Evolutionary conservation across 2,329 filamentous ascomycete species (phyloP).

Genomic region (Cercospora canescens): DNA sequence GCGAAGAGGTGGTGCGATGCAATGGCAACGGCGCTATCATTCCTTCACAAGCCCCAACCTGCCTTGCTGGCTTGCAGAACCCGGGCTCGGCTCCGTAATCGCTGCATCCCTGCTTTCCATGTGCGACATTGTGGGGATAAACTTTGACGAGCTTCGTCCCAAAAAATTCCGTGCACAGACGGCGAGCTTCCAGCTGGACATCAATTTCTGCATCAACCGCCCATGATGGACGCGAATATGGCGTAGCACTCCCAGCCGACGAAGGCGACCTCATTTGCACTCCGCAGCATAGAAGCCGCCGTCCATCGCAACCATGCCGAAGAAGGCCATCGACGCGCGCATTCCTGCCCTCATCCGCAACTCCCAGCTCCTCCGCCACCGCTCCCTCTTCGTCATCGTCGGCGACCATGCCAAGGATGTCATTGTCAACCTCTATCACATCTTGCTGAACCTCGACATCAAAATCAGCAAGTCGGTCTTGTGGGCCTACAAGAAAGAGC

Average conservation of each 20-base stretch:
- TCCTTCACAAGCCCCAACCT: not conserved
- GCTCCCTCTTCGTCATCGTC: constrained; percentile 96
- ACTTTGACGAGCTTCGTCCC: not conserved
- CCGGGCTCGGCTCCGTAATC: not conserved
- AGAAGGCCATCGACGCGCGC: constrained; percentile 71
- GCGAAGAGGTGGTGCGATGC: no score
- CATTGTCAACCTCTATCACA: constrained; percentile 92
- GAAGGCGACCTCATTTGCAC: not conserved
- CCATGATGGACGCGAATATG: not conserved
- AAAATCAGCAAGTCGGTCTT: constrained; percentile 95
- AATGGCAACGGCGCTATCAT: not conserved
- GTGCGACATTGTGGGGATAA: not conserved
- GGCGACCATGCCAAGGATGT: constrained; percentile 94
- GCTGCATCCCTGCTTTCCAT: not conserved
- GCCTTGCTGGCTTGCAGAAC: no score
- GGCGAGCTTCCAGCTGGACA: not conserved
- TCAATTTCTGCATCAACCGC: not conserved
- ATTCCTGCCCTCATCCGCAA: constrained; percentile 90
- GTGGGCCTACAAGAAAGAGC: constrained; percentile 98
- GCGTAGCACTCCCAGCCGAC: not conserved
- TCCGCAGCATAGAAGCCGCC: not conserved
- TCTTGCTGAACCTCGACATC: constrained; percentile 85
- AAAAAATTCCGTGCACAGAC: not conserved
- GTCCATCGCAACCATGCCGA: constrained; percentile 49
- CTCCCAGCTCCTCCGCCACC: constrained; percentile 92